Percentiles rank a stretch among this genome's conserved stretches.
Conservation (phyloP, 106 monocot genomes). For the Dactylorhiza incarnata region DNA sequence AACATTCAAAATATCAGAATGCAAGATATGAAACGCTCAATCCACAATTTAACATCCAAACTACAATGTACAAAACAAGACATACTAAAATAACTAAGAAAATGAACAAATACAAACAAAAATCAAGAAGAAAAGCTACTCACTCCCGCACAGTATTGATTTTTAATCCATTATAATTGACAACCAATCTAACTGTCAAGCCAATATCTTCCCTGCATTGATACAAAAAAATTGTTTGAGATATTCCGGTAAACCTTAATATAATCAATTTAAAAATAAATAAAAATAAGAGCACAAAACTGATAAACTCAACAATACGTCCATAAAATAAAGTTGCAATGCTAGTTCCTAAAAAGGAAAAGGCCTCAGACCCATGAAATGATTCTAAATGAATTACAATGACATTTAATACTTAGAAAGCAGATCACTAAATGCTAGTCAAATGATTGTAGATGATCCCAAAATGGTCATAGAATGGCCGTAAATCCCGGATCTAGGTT, state of each 20-base stretch:
- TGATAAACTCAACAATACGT: not conserved
- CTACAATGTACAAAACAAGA: not conserved
- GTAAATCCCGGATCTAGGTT: no score
- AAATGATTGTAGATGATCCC: no score
- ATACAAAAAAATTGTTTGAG: not conserved
- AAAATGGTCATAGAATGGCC: no score
- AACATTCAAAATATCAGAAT: not conserved
- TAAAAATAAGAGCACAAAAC: not conserved
- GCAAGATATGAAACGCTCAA: not conserved
- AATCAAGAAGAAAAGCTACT: slow-evolving; percentile 14
- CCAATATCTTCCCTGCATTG: slow-evolving; percentile 82
- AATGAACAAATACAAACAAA: not conserved
- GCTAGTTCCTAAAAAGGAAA: not conserved
- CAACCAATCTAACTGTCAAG: slow-evolving; percentile 90
- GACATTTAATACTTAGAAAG: no score
- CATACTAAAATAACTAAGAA: not conserved
- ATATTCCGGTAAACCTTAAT: not conserved
- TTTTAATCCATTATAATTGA: slow-evolving; percentile 90
- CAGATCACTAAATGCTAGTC: no score
- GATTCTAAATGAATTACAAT: no score
- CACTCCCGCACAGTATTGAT: slow-evolving; percentile 68
- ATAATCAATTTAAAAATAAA: not conserved
- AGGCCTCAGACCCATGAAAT: no score
- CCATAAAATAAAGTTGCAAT: not conserved
- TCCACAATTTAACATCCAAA: not conserved